Evolutionary conservation across 352 stramenopile species (phyloP), one percentile per base, ranked within the genome.

Genomic region (Halophytophthora polymorphica): DNA sequence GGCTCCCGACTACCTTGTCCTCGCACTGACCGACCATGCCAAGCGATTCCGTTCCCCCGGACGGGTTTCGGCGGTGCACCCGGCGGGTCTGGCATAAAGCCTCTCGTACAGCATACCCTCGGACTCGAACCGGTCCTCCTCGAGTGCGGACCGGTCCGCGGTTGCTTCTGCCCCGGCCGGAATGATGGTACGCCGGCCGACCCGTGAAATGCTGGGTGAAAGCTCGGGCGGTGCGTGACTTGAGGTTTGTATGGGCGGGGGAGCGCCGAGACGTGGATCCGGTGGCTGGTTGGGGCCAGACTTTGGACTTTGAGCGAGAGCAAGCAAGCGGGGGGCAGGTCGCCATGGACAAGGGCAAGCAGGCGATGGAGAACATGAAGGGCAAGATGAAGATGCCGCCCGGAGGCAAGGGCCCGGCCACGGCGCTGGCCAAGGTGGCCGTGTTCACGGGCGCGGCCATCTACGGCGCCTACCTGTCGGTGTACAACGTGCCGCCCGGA

Each of bases 401-500:
- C 34, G 75, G 76, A 41, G 69, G 70, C 37, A 80, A 77, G 22
- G 64, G 78, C 22, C 84, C 84, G 4, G 64, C 66, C 17, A 53
- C 67, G 3, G 74, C 79, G 46, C 65, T 94, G 41, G 49, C 60
- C 45, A 89, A 91, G 69, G 67, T 90, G 21, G 70, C 74, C 13
- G 66, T 76, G 0, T 61, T 88, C 51, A 76, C 73, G 13, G 84
- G 82, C 17, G 71, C 75, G 17, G 73, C 81, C 21, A 71, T 69
- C 31, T 96, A 90, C 63, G 77, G 74, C 35, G 68, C 73, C 36
- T 96, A 96, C 73, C 55, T 93, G 46, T 83, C 80, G 40, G 73
- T 96, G 45, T 96, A 93, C 65, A 94, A 94, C 68, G 85, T 96
- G 60, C 73, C 88, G 33, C 74, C 85, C 45, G 88, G 88, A 68